A percentile compares a stretch with the other conserved stretches of the same genome.
These are phyloP conservation scores for Endotrypanum monterogeii DNA, from an alignment of 208 protist species.

Conservation along the genomic window DNA sequence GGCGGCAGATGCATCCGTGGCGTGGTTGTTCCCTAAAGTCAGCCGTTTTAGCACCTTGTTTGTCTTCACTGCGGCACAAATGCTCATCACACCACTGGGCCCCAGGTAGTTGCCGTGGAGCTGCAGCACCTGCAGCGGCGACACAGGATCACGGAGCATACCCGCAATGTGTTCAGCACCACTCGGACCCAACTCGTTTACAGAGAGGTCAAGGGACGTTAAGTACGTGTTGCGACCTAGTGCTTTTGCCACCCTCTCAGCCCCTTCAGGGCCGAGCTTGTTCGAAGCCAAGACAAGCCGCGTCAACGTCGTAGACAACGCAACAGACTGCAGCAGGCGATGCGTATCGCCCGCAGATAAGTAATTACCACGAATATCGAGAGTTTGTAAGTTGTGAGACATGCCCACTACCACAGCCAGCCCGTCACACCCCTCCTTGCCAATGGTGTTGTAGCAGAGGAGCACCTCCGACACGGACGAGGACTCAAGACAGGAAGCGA, in stretches of 20 bases:
- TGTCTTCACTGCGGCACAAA: constrained; percentile 52
- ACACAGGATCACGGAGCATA: constrained; percentile 54
- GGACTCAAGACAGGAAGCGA: constrained; percentile 65
- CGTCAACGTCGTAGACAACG: constrained; percentile 66
- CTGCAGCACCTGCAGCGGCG: constrained; percentile 50
- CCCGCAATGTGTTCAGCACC: constrained; percentile 66
- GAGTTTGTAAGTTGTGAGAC: constrained; percentile 55
- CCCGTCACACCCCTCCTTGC: constrained; percentile 86
- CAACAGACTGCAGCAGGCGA: constrained; percentile 75
- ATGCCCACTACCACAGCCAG: constrained; percentile 79
- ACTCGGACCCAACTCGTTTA: constrained; percentile 81
- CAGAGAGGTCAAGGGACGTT: constrained; percentile 79
- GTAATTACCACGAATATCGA: constrained; percentile 88
- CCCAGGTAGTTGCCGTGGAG: constrained; percentile 86
- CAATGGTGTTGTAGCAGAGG: constrained; percentile 90
- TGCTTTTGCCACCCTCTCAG: constrained; percentile 51
- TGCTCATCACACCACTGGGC: constrained; percentile 39
- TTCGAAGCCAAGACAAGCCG: constrained; percentile 70
- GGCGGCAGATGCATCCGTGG: constrained; percentile 56
- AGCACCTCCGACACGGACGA: constrained; percentile 70
- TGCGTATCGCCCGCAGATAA: constrained; percentile 58
- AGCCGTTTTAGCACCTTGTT: constrained; percentile 70
- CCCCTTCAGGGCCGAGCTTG: constrained; percentile 83
- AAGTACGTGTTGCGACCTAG: constrained; percentile 88
- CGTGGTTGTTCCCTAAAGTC: constrained; percentile 84